Evolutionary conservation across 257 asterid species (phyloP), one percentile per base, ranked within the genome.

Genomic region (Capsicum pubescens): DNA sequence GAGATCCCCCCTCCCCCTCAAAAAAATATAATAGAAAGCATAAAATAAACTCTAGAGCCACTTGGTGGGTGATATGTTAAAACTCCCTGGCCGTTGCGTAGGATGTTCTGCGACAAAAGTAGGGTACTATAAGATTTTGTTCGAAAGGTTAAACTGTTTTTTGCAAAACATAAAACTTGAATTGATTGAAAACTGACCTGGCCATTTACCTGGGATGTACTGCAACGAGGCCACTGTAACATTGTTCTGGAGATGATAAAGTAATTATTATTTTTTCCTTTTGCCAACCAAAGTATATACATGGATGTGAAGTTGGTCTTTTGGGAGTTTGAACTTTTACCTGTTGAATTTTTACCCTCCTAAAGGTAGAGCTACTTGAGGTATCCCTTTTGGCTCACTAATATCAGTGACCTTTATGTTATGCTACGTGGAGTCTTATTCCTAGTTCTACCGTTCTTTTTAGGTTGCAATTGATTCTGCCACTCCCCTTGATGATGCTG

Each of bases 391-490:
- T 19, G 52, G 35, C 67, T 72, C 35, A 52, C 61, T 39, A 26
- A 32, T 83, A 80, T 54, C 67, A 67, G 7, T 13, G 26, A 63
- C 36, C 7, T 74, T 74, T n/a, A 50, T 74, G 81, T 50, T 74
- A 19, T 50, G 21, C 19, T 72, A 19, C 7, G 13, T 12, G 61
- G 19, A 63, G 32, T 14, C 84, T 54, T 36, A 82, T 58, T 52
- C 66, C 50, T 50, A 82, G 55, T 54, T 61, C 64, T 68, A 83
- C 68, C 70, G 63, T 14, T 7, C 36, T 63, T 79, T 88, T 77
- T 88, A 95, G 99, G 98, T 97, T 85, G 99, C 99, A 66, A 97
- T 97, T 81, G 99, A 97, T 91, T 95, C 99, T 77, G 99, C 99
- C 74, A 97, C 99, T 46, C 99, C 99, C 21, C 61, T 97, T 89